phyloP scores from a whole-genome alignment of 768 basidiomycete genomes.

The Lanmaoa pseudosensibilis region DNA sequence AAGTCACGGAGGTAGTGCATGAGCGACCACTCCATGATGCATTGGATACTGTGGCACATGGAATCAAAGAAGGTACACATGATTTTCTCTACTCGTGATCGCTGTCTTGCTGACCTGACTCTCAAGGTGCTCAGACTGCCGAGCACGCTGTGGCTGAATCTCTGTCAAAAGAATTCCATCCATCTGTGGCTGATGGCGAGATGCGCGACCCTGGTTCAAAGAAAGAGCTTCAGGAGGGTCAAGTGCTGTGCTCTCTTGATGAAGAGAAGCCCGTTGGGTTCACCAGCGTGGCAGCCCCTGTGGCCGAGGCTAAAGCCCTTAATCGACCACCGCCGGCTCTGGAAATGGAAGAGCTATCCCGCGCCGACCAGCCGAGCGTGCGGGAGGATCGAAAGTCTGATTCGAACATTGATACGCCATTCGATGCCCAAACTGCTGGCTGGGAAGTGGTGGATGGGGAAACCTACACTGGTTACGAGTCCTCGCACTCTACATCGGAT shows the following conservation, averaged over 20 bases:
- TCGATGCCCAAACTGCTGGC: conserved; percentile 40
- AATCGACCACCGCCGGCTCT: conserved; percentile 43
- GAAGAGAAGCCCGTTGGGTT: conserved; percentile 56
- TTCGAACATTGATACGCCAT: not conserved
- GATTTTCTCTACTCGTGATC: not conserved
- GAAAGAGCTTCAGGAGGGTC: conserved; percentile 44
- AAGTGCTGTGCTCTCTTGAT: conserved; percentile 51
- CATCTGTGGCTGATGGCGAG: conserved; percentile 17
- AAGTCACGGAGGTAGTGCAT: conserved; percentile 45
- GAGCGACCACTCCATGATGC: conserved; percentile 35
- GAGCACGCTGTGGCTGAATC: conserved; percentile 40
- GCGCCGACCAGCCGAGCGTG: conserved; percentile 29
- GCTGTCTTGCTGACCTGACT: conserved; percentile 3
- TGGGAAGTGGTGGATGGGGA: conserved; percentile 45
- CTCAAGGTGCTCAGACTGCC: conserved; percentile 41
- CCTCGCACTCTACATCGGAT: conserved; percentile 47
- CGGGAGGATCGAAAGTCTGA: conserved; percentile 16
- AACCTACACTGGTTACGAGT: conserved; percentile 43
- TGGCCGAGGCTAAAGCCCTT: conserved; percentile 65
- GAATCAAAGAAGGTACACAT: conserved; percentile 53
- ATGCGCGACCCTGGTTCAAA: not conserved
- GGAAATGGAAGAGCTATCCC: conserved; percentile 27
- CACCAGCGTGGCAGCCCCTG: conserved; percentile 62
- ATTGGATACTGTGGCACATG: conserved; percentile 39
- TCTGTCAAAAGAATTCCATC: conserved; percentile 39